A percentile compares a stretch with the other conserved stretches of the same genome.
phyloP scores from a whole-genome alignment of 2,329 filamentous ascomycete genomes.

The Parafenestella ontariensis region DNA sequence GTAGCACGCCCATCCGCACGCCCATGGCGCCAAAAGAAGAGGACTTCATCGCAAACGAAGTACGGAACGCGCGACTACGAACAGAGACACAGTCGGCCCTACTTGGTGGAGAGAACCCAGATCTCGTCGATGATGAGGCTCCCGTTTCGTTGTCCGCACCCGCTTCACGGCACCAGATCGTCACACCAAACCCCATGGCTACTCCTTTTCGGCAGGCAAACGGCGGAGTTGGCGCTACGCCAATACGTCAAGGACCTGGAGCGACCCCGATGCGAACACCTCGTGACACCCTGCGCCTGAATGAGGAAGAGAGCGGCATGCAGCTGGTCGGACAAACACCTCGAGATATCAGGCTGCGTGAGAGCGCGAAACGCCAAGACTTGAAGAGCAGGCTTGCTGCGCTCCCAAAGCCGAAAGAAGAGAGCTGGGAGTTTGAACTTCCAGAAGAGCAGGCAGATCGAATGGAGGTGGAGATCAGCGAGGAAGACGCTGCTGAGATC shows the following conservation, averaged over 20 bases:
- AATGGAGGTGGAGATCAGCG: constrained; percentile 59
- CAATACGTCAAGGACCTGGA: constrained; percentile 66
- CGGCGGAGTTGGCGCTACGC: constrained; percentile 71
- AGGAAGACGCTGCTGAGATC: constrained; percentile 75
- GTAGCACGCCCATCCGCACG: constrained; percentile 86
- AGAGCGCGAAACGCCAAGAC: constrained; percentile 71
- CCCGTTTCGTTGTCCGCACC: constrained; percentile 90
- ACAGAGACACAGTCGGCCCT: constrained; percentile 94
- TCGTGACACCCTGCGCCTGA: constrained; percentile 85
- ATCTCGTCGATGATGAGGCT: constrained; percentile 78
- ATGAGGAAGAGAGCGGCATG: constrained; percentile 69
- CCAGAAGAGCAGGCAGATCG: constrained; percentile 80
- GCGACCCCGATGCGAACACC: constrained; percentile 89
- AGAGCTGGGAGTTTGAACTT: constrained; percentile 91
- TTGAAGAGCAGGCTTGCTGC: constrained; percentile 78
- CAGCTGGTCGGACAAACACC: constrained; percentile 77
- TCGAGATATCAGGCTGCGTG: constrained; percentile 74
- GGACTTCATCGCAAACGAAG: constrained; percentile 95
- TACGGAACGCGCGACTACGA: constrained; percentile 88
- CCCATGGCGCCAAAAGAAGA: constrained; percentile 90
- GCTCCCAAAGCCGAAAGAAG: constrained; percentile 90
- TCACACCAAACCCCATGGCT: constrained; percentile 95
- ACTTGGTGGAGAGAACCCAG: constrained; percentile 91
- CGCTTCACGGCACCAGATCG: constrained; percentile 77
- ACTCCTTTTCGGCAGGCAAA: constrained; percentile 77